Conservation (phyloP, 1,139 yeast genomes). For the Zygosaccharomyces sapae region DNA sequence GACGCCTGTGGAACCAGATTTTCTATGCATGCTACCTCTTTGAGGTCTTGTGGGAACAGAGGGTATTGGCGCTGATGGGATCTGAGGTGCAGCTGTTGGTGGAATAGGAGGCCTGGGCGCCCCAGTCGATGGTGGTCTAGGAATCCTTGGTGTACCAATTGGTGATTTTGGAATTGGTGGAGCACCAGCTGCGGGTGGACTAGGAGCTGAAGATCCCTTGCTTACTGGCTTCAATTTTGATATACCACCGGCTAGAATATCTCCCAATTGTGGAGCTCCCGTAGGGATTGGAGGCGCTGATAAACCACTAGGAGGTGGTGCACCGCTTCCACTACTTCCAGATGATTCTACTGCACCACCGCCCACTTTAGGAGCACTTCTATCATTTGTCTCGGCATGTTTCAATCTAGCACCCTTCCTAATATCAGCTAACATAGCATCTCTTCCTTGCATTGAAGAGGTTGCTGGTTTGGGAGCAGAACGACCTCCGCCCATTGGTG, state of each 20-base stretch:
- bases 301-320: slow-evolving; percentile 11
- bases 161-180: slow-evolving; percentile 32
- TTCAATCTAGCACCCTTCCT: slow-evolving; percentile 72
- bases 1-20: slow-evolving; percentile 31
- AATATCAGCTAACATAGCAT: slow-evolving; percentile 82
- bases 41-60: slow-evolving; percentile 33
- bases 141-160: slow-evolving; percentile 20
- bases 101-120: slow-evolving; percentile 16
- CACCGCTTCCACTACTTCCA: slow-evolving; percentile 2
- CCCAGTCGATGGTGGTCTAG: slow-evolving; percentile 33
- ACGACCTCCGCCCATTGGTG: slow-evolving; percentile 19
- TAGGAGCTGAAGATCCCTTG: slow-evolving; percentile 8
- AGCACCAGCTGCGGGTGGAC: slow-evolving; percentile 22
- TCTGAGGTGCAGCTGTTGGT: slow-evolving; percentile 9
- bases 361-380: slow-evolving; percentile 54
- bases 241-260: slow-evolving; percentile 79
- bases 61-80: slow-evolving; percentile 28
- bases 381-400: slow-evolving; percentile 71
- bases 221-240: slow-evolving; percentile 63
- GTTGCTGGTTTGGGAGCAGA: slow-evolving; percentile 25
- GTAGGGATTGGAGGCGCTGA: slow-evolving; percentile 33
- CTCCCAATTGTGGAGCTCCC: slow-evolving; percentile 55
- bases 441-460: slow-evolving; percentile 46
- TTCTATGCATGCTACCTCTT: slow-evolving; percentile 25
- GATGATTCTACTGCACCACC: slow-evolving; percentile 20